A percentile compares a stretch with the other conserved stretches of the same genome.
These are phyloP conservation scores for Candida oleophila DNA, from an alignment of 805 yeast species.

Conservation along the genomic window DNA sequence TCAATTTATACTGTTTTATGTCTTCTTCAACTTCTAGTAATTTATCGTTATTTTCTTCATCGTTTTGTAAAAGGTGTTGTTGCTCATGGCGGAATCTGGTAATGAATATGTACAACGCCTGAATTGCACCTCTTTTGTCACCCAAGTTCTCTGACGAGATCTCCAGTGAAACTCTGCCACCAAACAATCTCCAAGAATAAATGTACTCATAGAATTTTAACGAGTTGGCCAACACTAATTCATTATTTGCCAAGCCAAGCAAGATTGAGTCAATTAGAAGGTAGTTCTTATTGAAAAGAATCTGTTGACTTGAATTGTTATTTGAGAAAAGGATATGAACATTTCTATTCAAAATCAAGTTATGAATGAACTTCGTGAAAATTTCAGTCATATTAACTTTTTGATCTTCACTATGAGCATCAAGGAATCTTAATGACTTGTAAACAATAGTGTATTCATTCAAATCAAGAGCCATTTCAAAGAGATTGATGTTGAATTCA, in stretches of 20 bases:
- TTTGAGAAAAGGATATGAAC: constrained; percentile 22
- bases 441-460: constrained; percentile 18
- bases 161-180: constrained; percentile 12
- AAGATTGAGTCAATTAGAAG: constrained; percentile 33
- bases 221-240: constrained; percentile 26
- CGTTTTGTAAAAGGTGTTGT: constrained; percentile 11
- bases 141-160: constrained; percentile 15
- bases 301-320: background rate
- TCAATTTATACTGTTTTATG: constrained; percentile 33
- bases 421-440: constrained; percentile 8
- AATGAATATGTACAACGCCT: constrained; percentile 37
- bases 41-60: constrained; percentile 6
- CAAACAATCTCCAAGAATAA: constrained; percentile 42
- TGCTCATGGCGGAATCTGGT: constrained; percentile 30
- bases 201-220: constrained; percentile 36
- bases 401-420: background rate
- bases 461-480: constrained; percentile 23
- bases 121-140: constrained; percentile 39
- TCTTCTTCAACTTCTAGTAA: constrained; percentile 17
- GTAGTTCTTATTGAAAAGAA: constrained; percentile 23
- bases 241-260: constrained; percentile 30
- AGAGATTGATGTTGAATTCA: constrained; percentile 20
- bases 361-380: constrained; percentile 25
- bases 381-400: constrained; percentile 12
- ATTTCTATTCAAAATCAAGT: constrained; percentile 22